Percentiles rank a stretch among this genome's conserved stretches.
Conservation (phyloP, 345 rosid species). For the Brassica incana region DNA sequence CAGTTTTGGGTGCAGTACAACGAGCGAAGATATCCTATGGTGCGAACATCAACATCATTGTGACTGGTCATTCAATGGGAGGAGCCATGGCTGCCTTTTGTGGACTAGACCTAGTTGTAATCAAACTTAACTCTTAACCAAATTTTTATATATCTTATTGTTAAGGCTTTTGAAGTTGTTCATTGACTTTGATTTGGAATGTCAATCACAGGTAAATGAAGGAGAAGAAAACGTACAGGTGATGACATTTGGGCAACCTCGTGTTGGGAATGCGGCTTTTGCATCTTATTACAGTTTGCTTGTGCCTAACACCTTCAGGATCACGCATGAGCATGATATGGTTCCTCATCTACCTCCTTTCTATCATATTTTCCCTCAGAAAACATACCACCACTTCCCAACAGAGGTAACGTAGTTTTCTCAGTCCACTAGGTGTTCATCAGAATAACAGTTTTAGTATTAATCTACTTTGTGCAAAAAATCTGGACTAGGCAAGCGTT, state of each 20-base stretch:
- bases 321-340: conserved; percentile 77
- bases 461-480: background rate
- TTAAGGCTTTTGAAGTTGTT: conserved; percentile 9
- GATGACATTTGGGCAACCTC: conserved; percentile 96
- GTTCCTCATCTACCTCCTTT: conserved; percentile 96
- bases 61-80: conserved; percentile 99
- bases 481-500: background rate
- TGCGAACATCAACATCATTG: conserved; percentile 56
- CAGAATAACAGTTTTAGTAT: background rate
- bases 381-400: conserved; percentile 97
- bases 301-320: conserved; percentile 74
- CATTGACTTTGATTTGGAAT: conserved; percentile 14
- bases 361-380: conserved; percentile 62
- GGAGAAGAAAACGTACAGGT: conserved; percentile 63
- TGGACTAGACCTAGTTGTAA: conserved; percentile 81
- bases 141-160: background rate
- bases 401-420: conserved; percentile 51
- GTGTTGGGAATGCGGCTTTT: conserved; percentile 87
- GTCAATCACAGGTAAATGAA: conserved; percentile 61
- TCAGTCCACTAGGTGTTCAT: conserved; percentile 4
- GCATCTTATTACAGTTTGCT: conserved; percentile 64
- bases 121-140: background rate
- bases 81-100: conserved; percentile 95
- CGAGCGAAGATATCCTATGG: conserved; percentile 64
- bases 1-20: conserved; percentile 61